Evolutionary conservation across 2,329 filamentous ascomycete genomes (phyloP), one percentile per base, ranked within the genome.

Genomic region (Mycosphaerelloides madeirae): DNA sequence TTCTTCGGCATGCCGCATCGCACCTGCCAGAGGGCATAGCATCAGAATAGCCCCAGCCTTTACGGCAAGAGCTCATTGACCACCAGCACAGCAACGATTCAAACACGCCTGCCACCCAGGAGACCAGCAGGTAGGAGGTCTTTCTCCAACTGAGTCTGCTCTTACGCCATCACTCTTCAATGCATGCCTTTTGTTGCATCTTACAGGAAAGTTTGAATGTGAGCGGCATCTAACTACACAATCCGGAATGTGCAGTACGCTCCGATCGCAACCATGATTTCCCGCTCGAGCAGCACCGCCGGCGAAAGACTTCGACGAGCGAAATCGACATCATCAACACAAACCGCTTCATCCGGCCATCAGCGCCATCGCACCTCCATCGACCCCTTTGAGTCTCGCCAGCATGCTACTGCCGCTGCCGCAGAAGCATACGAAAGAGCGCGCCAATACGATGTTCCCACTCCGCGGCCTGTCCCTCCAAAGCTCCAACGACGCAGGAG

Each of bases 321-420:
- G 3, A 65, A 63, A 40, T 65, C 64, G n/a, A 58, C 52, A 11
- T 55, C 61, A 3, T 62, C 61, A 8, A 49, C 56, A 6, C 48
- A 73, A 39, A 75, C 80, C 28, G 34, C 52, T 9, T 43, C 52
- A 14, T 55, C 56, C 16, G 44, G 52, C 15, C 54, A 54, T 20
- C 43, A 52, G 15, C 47, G 53, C 14, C 45, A 42, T 25, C 43
- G 43, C 7, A 52, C 51, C 8, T 46, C 48, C 9, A 52, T 51
- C 31, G 59, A 63, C 37, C 56, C 56, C 73, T 52, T 73, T 74
- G 61, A 66, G 3, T 76, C 77, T 2, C 72, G 77, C 38, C 70
- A 77, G 42, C 78, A 84, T 61, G 83, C 83, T 6, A 75, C 79
- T 31, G 72, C 76, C 31, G 82, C 83, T 16, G 83, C 83, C 6